These are phyloP conservation scores for Leptographium lundbergii DNA, from an alignment of 2,329 filamentous ascomycete species.

Conservation along the genomic window DNA sequence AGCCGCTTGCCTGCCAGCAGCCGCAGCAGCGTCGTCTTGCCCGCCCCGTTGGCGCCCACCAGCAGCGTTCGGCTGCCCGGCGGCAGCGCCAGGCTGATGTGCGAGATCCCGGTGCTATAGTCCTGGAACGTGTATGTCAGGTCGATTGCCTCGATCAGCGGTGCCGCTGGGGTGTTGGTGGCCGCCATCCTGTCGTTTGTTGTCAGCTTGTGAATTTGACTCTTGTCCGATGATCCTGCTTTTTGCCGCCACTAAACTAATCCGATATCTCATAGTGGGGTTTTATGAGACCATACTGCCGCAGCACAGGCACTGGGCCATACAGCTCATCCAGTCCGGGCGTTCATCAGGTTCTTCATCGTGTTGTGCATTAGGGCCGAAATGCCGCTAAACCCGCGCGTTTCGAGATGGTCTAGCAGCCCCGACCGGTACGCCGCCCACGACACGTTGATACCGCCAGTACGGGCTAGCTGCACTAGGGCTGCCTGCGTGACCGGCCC, in stretches of 20 bases:
- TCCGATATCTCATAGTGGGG: not conserved
- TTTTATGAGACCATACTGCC: not conserved
- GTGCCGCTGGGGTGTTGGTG: conserved; percentile 17
- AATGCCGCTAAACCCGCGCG: conserved; percentile 51
- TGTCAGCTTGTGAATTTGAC: not conserved
- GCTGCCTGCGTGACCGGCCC: conserved; percentile 60
- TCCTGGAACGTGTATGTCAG: conserved; percentile 86
- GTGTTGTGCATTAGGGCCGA: conserved; percentile 66
- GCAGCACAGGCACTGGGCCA: not conserved
- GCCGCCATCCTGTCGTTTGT: not conserved
- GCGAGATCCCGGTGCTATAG: conserved; percentile 61
- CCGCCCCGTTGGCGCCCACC: conserved; percentile 92
- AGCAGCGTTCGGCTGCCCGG: conserved; percentile 76
- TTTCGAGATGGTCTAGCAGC: conserved; percentile 57
- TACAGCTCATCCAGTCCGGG: conserved; percentile 8
- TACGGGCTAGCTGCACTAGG: conserved; percentile 46
- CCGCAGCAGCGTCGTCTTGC: conserved; percentile 91
- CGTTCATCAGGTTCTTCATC: conserved; percentile 59
- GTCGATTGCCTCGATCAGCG: conserved; percentile 58
- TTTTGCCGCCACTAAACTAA: not conserved
- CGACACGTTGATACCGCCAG: conserved; percentile 51
- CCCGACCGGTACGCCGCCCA: conserved; percentile 67
- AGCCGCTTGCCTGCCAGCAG: conserved; percentile 92
- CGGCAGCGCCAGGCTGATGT: conserved; percentile 66
- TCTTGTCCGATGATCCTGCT: not conserved